These are phyloP conservation scores for Bonia amplexicaulis DNA, from an alignment of 176 grass and related monocot species.

Conservation along the genomic window DNA sequence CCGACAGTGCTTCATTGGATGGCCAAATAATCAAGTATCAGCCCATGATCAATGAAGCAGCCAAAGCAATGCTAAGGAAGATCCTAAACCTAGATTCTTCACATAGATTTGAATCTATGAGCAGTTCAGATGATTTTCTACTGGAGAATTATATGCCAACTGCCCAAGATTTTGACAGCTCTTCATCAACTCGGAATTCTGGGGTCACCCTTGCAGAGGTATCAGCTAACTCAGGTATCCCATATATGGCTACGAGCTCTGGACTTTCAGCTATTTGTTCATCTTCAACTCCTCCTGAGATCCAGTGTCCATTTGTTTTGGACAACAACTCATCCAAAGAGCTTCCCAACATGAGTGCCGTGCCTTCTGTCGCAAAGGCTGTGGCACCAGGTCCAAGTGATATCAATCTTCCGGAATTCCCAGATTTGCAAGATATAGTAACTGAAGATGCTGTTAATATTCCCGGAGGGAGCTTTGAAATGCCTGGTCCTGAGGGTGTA, in stretches of 20 bases:
- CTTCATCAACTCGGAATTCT: slow-evolving; percentile 56
- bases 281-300: slow-evolving; percentile 44
- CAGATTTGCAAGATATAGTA: slow-evolving; percentile 61
- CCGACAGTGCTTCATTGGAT: slow-evolving; percentile 40
- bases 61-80: slow-evolving; percentile 89
- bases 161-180: slow-evolving; percentile 48
- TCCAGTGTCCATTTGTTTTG: slow-evolving; percentile 36
- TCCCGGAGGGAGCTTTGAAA: slow-evolving; percentile 42
- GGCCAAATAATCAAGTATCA: slow-evolving; percentile 97
- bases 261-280: slow-evolving; percentile 61
- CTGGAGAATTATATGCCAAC: slow-evolving; percentile 53
- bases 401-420: slow-evolving; percentile 43
- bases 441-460: slow-evolving; percentile 26
- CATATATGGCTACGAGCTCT: slow-evolving; percentile 47
- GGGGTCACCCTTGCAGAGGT: slow-evolving; percentile 80
- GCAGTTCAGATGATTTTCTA: slow-evolving; percentile 45
- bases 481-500: slow-evolving; percentile 54
- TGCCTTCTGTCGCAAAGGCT: slow-evolving; percentile 40
- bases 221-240: slow-evolving; percentile 41
- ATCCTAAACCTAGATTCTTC: slow-evolving; percentile 66
- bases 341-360: slow-evolving; percentile 32
- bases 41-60: slow-evolving; percentile 87
- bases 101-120: slow-evolving; percentile 46
- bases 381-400: slow-evolving; percentile 31
- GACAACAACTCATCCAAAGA: slow-evolving; percentile 32